phyloP scores from a whole-genome alignment of 345 rosid species.

The Reutealis trisperma region DNA sequence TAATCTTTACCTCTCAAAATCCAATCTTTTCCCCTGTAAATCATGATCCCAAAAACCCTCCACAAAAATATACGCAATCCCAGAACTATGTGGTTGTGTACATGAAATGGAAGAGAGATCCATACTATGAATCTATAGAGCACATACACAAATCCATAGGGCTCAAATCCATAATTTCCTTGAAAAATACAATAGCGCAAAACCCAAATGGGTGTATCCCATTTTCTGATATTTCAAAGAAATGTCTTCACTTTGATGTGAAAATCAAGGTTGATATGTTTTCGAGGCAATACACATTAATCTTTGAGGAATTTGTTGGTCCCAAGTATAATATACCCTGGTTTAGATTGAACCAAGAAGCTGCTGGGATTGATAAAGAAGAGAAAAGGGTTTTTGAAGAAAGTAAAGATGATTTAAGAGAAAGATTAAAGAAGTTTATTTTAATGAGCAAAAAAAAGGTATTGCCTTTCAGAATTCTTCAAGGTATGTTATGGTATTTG shows the following conservation, averaged over 20 bases:
- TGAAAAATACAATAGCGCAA: slow-evolving; percentile 57
- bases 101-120: slow-evolving; percentile 93
- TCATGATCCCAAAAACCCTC: slow-evolving; percentile 7
- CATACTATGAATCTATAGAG: slow-evolving; percentile 63
- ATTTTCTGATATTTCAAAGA: slow-evolving; percentile 72
- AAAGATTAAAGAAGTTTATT: slow-evolving; percentile 61
- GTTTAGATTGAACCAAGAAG: slow-evolving; percentile 79
- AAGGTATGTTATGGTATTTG: slow-evolving; percentile 86
- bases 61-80: slow-evolving; percentile 31
- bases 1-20: slow-evolving; percentile 23
- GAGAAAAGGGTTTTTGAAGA: slow-evolving; percentile 52
- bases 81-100: slow-evolving; percentile 64
- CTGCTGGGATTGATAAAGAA: slow-evolving; percentile 56
- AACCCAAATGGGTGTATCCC: slow-evolving; percentile 65
- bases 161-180: slow-evolving; percentile 63
- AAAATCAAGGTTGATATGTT: slow-evolving; percentile 69
- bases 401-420: slow-evolving; percentile 50
- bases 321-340: slow-evolving; percentile 78
- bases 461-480: slow-evolving; percentile 70
- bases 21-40: slow-evolving; percentile 12
- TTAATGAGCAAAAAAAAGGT: slow-evolving; percentile 68
- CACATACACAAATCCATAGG: slow-evolving; percentile 64
- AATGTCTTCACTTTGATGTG: slow-evolving; percentile 60
- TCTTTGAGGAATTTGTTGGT: slow-evolving; percentile 78
- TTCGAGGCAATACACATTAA: slow-evolving; percentile 65